These are phyloP conservation scores for Tympanopsis confertula DNA, from an alignment of 2,329 filamentous ascomycete genomes.

Conservation along the genomic window DNA sequence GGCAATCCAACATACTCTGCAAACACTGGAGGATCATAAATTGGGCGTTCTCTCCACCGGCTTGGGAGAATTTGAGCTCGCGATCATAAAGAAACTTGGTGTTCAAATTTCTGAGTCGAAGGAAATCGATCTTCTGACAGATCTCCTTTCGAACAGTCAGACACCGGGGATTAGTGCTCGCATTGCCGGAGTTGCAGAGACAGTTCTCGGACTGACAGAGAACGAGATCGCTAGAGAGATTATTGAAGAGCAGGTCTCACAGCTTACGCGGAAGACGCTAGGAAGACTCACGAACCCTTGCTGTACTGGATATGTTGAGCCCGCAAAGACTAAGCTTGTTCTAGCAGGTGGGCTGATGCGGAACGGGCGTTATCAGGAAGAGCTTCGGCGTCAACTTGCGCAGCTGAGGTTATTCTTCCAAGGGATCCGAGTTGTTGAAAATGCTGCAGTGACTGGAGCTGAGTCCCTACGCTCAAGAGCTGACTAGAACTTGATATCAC, in stretches of 20 bases:
- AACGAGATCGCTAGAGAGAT: conserved; percentile 8
- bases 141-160: conserved; percentile 6
- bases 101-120: conserved; percentile 4
- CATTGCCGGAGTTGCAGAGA: conserved; percentile 9
- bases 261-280: conserved; percentile 7
- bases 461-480: too few relatives aligned
- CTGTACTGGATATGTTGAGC: conserved; percentile 4
- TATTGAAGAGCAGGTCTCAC: conserved; percentile 6
- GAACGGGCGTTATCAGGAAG: conserved; percentile 4
- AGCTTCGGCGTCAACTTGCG: not conserved
- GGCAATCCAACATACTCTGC: conserved; percentile 19
- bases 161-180: conserved; percentile 5
- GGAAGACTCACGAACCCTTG: conserved; percentile 5
- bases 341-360: conserved; percentile 11
- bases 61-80: conserved; percentile 5
- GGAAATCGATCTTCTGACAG: conserved; percentile 8
- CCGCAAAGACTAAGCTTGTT: conserved; percentile 6
- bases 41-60: not conserved
- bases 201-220: conserved; percentile 7
- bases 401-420: not conserved
- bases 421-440: not conserved
- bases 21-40: conserved; percentile 12
- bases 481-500: too few relatives aligned
- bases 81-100: conserved; percentile 7
- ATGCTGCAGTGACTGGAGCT: not conserved